Percentiles rank a stretch among this genome's conserved stretches.
phyloP scores from a whole-genome alignment of 2,329 filamentous ascomycete genomes.

The Xylaria sp. region DNA sequence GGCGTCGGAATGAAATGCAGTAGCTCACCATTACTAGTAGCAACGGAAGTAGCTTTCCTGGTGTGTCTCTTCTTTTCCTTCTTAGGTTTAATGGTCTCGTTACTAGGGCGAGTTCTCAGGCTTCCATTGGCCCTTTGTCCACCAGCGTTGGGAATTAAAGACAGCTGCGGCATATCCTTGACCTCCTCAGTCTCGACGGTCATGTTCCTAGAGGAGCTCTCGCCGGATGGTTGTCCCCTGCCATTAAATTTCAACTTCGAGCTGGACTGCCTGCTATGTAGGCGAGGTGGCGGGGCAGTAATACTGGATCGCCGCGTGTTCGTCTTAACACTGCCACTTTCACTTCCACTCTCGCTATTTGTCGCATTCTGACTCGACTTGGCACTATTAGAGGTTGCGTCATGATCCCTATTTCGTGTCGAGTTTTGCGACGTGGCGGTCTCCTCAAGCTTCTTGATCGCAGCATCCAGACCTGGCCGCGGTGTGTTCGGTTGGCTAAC shows the following conservation, averaged over 20 bases:
- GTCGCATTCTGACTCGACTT: slow-evolving; percentile 61
- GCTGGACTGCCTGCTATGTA: slow-evolving; percentile 74
- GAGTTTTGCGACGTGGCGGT: slow-evolving; percentile 58
- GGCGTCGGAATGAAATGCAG: slow-evolving; percentile 46
- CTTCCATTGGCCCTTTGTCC: slow-evolving; percentile 75
- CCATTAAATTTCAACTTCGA: slow-evolving; percentile 71
- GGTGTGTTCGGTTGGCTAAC: slow-evolving; percentile 82
- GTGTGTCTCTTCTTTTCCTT: slow-evolving; percentile 87
- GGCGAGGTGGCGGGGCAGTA: slow-evolving; percentile 60
- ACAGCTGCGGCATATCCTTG: slow-evolving; percentile 85
- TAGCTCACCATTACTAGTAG: slow-evolving; percentile 77
- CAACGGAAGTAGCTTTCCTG: slow-evolving; percentile 79
- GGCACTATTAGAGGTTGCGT: slow-evolving; percentile 55
- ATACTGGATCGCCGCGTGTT: slow-evolving; percentile 57
- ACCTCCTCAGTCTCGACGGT: slow-evolving; percentile 98
- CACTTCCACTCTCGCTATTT: slow-evolving; percentile 71
- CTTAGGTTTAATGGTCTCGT: slow-evolving; percentile 94
- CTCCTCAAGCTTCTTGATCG: slow-evolving; percentile 64
- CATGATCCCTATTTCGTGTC: slow-evolving; percentile 52
- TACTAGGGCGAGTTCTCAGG: slow-evolving; percentile 86
- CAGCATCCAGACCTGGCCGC: slow-evolving; percentile 57
- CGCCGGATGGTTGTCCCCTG: slow-evolving; percentile 73
- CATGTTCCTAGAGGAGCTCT: slow-evolving; percentile 88
- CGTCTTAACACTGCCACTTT: slow-evolving; percentile 66
- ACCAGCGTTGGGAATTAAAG: slow-evolving; percentile 73